A percentile compares a stretch with the other conserved stretches of the same genome.
phyloP scores from a whole-genome alignment of 306 rosid genomes.

The Calophaca sinica region DNA sequence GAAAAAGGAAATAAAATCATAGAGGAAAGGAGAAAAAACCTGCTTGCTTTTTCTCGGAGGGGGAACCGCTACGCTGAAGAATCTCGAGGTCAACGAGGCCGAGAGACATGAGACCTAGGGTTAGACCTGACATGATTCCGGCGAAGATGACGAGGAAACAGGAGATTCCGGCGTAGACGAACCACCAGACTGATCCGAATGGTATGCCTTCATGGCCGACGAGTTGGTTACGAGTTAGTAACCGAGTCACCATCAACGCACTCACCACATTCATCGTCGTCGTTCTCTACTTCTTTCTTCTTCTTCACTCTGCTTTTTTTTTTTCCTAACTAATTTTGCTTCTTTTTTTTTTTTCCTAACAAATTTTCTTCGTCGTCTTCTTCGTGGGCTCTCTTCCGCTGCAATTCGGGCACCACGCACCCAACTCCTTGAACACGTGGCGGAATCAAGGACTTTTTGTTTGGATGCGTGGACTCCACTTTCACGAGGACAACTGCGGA shows the following conservation, averaged over 20 bases:
- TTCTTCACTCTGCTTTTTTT: background rate
- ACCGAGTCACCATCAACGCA: slow-evolving; percentile 62
- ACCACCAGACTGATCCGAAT: slow-evolving; percentile 77
- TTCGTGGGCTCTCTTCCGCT: background rate
- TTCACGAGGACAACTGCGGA: slow-evolving; percentile 12
- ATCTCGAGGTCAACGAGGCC: slow-evolving; percentile 97
- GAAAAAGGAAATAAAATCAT: too few relatives aligned
- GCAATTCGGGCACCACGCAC: background rate
- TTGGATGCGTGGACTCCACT: slow-evolving; percentile 21
- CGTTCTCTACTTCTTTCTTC: background rate
- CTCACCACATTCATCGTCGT: slow-evolving; percentile 62
- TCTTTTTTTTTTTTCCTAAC: background rate
- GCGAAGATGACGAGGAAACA: slow-evolving; percentile 78
- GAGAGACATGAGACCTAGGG: slow-evolving; percentile 97
- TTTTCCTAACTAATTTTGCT: background rate
- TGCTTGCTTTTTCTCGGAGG: slow-evolving; percentile 85
- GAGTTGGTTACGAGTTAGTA: slow-evolving; percentile 60
- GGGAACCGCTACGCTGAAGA: slow-evolving; percentile 86
- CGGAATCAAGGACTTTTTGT: slow-evolving; percentile 5
- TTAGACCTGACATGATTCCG: slow-evolving; percentile 96
- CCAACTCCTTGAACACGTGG: slow-evolving; percentile 27
- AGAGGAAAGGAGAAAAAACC: slow-evolving; percentile 50
- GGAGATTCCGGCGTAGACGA: slow-evolving; percentile 76
- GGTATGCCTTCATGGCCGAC: slow-evolving; percentile 51
- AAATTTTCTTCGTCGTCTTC: background rate